phyloP scores from a whole-genome alignment of 2,329 filamentous ascomycete genomes.

The Cercospora beticola region DNA sequence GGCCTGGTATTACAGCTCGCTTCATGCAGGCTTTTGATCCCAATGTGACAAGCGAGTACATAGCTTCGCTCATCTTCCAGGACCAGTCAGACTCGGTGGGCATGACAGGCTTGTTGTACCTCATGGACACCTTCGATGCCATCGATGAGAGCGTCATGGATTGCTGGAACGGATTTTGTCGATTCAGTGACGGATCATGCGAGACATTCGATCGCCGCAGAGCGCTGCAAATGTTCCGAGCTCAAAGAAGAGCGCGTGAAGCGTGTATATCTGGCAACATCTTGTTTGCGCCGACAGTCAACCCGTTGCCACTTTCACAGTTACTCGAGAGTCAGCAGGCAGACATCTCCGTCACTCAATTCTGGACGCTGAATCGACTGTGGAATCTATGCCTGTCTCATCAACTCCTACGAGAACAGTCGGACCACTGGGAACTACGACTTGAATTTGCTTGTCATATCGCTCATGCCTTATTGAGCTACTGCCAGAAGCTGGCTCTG shows the following conservation, averaged over 20 bases:
- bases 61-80: constrained; percentile 44
- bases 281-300: constrained; percentile 41
- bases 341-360: constrained; percentile 45
- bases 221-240: constrained; percentile 38
- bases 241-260: constrained; percentile 29
- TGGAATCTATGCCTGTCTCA: constrained; percentile 46
- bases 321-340: constrained; percentile 44
- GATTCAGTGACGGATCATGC: constrained; percentile 32
- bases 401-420: constrained; percentile 38
- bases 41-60: constrained; percentile 32
- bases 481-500: constrained; percentile 37
- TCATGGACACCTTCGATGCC: constrained; percentile 48
- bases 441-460: constrained; percentile 41
- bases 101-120: constrained; percentile 45
- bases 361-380: constrained; percentile 46
- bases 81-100: constrained; percentile 44
- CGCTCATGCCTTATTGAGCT: constrained; percentile 39
- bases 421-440: constrained; percentile 41
- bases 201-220: constrained; percentile 39
- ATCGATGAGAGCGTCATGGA: constrained; percentile 47
- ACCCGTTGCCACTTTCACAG: constrained; percentile 25
- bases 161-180: constrained; percentile 47
- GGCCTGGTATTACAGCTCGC: constrained; percentile 42
- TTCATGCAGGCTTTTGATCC: constrained; percentile 45
- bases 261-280: constrained; percentile 41